Conservation (phyloP, 257 asterid genomes). For the Solanum phureja region DNA sequence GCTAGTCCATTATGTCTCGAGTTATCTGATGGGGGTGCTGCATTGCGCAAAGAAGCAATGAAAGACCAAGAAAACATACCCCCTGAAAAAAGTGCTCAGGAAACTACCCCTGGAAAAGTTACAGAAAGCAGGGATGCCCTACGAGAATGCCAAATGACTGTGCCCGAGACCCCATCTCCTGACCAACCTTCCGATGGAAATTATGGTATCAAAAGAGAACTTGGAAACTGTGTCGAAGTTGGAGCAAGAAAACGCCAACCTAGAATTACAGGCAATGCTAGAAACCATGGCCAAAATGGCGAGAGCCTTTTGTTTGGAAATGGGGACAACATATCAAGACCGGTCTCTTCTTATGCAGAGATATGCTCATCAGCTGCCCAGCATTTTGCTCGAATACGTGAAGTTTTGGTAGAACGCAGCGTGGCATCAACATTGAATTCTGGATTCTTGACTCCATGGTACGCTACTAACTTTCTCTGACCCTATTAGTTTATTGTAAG, state of each 20-base stretch:
- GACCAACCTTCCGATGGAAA: conserved; percentile 64
- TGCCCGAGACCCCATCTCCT: conserved; percentile 99
- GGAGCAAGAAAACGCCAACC: conserved; percentile 83
- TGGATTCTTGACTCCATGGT: conserved; percentile 94
- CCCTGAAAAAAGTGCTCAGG: conserved; percentile 40
- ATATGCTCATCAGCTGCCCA: conserved; percentile 80
- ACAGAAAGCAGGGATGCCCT: conserved; percentile 56
- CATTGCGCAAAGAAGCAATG: conserved; percentile 20
- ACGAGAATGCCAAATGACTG: conserved; percentile 75
- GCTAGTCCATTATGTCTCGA: conserved; percentile 52
- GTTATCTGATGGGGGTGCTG: conserved; percentile 48
- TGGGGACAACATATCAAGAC: conserved; percentile 46
- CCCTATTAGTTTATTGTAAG: not conserved
- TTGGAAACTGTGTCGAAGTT: conserved; percentile 47
- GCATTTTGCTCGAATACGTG: conserved; percentile 93
- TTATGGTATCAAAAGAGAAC: conserved; percentile 64
- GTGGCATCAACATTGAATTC: conserved; percentile 83
- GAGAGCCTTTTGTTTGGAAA: conserved; percentile 35
- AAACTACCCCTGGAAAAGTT: conserved; percentile 71
- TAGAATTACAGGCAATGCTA: conserved; percentile 39
- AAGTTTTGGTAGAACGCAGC: conserved; percentile 76
- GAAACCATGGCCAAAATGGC: conserved; percentile 44
- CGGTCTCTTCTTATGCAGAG: conserved; percentile 74
- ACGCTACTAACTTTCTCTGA: conserved; percentile 7
- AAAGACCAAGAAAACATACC: conserved; percentile 71